A percentile compares a stretch with the other conserved stretches of the same genome.
Evolutionary conservation across 2,329 filamentous ascomycete species (phyloP).

Genomic region (Phyllosticta paracitricarpa): DNA sequence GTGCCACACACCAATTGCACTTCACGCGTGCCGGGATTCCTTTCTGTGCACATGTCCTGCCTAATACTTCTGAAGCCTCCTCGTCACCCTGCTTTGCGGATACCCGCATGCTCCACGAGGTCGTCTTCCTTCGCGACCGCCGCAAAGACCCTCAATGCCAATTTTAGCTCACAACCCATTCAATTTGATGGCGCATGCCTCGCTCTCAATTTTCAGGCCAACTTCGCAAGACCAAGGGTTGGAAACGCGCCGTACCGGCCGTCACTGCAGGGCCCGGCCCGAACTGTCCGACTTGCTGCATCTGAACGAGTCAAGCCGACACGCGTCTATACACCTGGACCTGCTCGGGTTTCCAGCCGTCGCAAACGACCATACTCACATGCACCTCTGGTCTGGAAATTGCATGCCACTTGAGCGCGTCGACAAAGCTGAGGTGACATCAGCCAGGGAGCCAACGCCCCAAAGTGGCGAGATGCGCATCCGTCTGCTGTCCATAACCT

Average conservation of each 20-base stretch:
- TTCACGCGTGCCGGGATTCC: no score
- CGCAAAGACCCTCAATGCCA: no score
- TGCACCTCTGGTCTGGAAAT: not conserved
- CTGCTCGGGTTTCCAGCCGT: not conserved
- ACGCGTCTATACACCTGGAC: not conserved
- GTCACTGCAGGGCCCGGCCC: not conserved
- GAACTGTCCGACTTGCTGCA: not conserved
- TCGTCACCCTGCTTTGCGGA: no score
- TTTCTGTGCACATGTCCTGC: no score
- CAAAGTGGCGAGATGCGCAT: not conserved
- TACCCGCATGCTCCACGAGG: no score
- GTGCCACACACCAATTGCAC: no score
- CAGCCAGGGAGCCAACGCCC: not conserved
- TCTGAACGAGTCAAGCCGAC: not conserved
- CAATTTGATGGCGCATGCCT: no score
- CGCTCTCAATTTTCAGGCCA: not conserved
- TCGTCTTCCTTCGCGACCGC: no score
- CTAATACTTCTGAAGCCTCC: no score
- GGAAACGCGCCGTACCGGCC: not conserved
- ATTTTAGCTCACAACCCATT: no score
- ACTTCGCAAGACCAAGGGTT: not conserved
- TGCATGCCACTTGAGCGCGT: not conserved
- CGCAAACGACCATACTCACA: not conserved
- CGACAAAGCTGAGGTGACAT: not conserved
- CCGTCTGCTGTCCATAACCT: not conserved